A percentile compares a stretch with the other conserved stretches of the same genome.
Evolutionary conservation across 169 alveolate species (phyloP).

Genomic region (Perkinsus olseni): DNA sequence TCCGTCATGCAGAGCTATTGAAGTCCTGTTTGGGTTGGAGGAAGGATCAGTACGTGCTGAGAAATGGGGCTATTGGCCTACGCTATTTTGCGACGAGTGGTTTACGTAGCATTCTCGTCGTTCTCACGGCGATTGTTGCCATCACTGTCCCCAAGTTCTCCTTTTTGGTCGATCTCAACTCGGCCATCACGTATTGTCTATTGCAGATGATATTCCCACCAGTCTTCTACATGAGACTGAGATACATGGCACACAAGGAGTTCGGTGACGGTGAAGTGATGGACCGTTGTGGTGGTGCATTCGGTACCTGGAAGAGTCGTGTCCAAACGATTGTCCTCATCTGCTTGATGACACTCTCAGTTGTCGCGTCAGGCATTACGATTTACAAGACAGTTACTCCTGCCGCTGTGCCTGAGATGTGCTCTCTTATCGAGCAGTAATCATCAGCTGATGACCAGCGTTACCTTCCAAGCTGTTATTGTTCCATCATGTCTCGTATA

Average conservation of each 20-base stretch:
- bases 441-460: not conserved
- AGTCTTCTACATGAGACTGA: not conserved
- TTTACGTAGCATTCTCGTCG: not conserved
- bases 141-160: not conserved
- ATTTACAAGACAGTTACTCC: not conserved
- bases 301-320: not conserved
- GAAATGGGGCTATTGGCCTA: not conserved
- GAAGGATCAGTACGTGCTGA: not conserved
- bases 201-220: not conserved
- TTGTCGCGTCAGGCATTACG: not conserved
- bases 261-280: not conserved
- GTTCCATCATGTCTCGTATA: not conserved
- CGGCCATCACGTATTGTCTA: not conserved
- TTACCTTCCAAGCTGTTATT: not conserved
- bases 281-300: not conserved
- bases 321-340: not conserved
- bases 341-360: not conserved
- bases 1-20: not conserved
- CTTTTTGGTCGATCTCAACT: not conserved
- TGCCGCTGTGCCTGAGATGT: not conserved
- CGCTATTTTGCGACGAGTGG: not conserved
- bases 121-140: not conserved
- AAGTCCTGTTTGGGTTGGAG: not conserved
- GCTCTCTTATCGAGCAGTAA: not conserved
- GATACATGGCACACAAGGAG: not conserved